A percentile compares a stretch with the other conserved stretches of the same genome.
Evolutionary conservation across 768 basidiomycete species (phyloP).

Genomic region (Dioszegia aurantiaca): DNA sequence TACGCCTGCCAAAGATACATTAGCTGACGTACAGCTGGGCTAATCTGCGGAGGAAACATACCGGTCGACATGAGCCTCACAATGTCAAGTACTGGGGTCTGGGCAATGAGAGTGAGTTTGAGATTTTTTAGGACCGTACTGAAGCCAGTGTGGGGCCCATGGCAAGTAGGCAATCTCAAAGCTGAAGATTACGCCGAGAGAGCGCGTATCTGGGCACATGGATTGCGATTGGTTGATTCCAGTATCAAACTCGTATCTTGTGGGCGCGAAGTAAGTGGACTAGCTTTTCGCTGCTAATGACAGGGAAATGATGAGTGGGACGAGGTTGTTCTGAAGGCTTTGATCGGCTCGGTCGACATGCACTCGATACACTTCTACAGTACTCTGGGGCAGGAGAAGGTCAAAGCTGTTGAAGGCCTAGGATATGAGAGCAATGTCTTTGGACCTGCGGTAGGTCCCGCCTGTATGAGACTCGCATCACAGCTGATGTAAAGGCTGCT

Average conservation of each 20-base stretch:
- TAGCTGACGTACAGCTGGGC: constrained; percentile 57
- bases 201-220: constrained; percentile 65
- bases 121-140: neutral
- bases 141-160: constrained; percentile 48
- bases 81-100: constrained; percentile 56
- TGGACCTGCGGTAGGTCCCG: constrained; percentile 55
- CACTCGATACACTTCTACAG: constrained; percentile 55
- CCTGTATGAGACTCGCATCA: neutral
- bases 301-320: constrained; percentile 16
- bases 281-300: neutral
- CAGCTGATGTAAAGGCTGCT: neutral
- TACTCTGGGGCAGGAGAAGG: constrained; percentile 46
- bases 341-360: constrained; percentile 50
- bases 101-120: constrained; percentile 59
- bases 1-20: too few species aligned
- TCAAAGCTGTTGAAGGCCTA: constrained; percentile 25
- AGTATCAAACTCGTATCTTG: constrained; percentile 61
- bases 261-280: constrained; percentile 51
- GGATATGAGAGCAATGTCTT: constrained; percentile 59
- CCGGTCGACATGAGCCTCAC: constrained; percentile 61
- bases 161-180: constrained; percentile 61
- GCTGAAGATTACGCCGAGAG: constrained; percentile 60
- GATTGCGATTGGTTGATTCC: constrained; percentile 61
- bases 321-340: constrained; percentile 2
- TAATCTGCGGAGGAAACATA: constrained; percentile 61